These are phyloP conservation scores for Umbilicaria muhlenbergii DNA, from an alignment of 495 filamentous ascomycete species.

Conservation along the genomic window DNA sequence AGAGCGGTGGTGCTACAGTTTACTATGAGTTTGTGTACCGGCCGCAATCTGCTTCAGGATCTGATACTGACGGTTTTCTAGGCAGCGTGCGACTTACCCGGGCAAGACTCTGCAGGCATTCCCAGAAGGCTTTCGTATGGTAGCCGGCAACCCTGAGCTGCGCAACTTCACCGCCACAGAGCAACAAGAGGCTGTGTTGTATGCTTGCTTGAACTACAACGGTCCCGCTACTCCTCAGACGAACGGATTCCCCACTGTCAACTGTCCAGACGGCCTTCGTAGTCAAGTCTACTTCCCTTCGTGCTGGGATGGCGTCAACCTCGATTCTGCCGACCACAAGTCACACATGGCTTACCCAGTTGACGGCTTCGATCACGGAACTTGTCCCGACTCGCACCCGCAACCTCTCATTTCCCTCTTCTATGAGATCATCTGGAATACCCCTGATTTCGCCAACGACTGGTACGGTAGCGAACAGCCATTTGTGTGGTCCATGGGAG, in stretches of 20 bases:
- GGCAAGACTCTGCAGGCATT: slow-evolving; percentile 49
- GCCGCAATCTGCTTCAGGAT: not conserved
- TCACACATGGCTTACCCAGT: slow-evolving; percentile 42
- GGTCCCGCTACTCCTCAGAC: slow-evolving; percentile 33
- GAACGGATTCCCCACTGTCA: slow-evolving; percentile 35
- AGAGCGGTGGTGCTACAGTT: slow-evolving; percentile 49
- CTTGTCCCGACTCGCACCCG: slow-evolving; percentile 43
- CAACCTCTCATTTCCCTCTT: slow-evolving; percentile 47
- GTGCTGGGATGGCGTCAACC: slow-evolving; percentile 18
- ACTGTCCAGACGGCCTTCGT: slow-evolving; percentile 49
- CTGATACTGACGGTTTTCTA: slow-evolving; percentile 25
- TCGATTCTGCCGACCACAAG: slow-evolving; percentile 37
- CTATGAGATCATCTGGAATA: slow-evolving; percentile 53
- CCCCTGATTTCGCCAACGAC: slow-evolving; percentile 33
- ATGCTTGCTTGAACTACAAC: slow-evolving; percentile 34
- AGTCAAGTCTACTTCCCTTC: slow-evolving; percentile 39
- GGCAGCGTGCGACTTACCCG: slow-evolving; percentile 37
- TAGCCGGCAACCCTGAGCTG: slow-evolving; percentile 44
- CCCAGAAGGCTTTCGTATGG: slow-evolving; percentile 59
- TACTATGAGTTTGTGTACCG: slow-evolving; percentile 48
- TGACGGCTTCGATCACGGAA: slow-evolving; percentile 28
- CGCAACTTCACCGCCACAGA: slow-evolving; percentile 8
- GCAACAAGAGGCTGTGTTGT: slow-evolving; percentile 32
- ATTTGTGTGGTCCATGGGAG: slow-evolving; percentile 47
- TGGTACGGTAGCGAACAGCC: slow-evolving; percentile 44